Conservation (phyloP, 768 basidiomycete genomes). For the Mycena leptocephala region DNA sequence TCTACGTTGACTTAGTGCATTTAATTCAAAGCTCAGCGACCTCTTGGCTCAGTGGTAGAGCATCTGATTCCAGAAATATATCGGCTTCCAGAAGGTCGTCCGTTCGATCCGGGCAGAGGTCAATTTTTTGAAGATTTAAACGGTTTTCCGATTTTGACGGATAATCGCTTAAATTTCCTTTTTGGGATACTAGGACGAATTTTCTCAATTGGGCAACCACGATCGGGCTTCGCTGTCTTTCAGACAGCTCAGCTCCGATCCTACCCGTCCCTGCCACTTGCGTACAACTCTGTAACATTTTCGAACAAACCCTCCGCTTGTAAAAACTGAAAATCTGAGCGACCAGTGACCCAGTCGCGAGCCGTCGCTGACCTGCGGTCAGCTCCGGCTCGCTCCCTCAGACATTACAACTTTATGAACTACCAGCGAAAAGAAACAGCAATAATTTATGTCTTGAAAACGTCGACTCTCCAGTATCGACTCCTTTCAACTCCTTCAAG, state of each 20-base stretch:
- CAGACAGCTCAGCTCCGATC: not conserved
- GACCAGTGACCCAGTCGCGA: too few species aligned
- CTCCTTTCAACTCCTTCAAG: too few species aligned
- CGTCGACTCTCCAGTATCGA: too few species aligned
- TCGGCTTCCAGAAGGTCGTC: constrained; percentile 56
- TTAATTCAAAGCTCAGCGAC: not conserved
- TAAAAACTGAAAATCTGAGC: too few species aligned
- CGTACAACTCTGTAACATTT: too few species aligned
- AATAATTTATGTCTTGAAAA: too few species aligned
- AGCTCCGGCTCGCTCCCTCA: constrained; percentile 8
- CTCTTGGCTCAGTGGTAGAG: constrained; percentile 48
- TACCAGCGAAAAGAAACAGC: too few species aligned
- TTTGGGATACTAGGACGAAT: not conserved
- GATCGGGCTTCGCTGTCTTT: not conserved
- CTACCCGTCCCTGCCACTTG: not conserved
- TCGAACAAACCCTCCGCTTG: too few species aligned
- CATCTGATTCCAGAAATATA: constrained; percentile 42
- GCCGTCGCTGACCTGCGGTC: constrained; percentile 4
- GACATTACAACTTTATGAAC: too few species aligned
- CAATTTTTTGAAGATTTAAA: constrained; percentile 29
- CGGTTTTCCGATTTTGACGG: not conserved
- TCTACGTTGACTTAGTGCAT: not conserved
- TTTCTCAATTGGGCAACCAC: not conserved
- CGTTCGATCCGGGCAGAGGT: constrained; percentile 60
- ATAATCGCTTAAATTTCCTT: not conserved